phyloP scores from a whole-genome alignment of 805 yeast species.

The Kodamaea lidongshanica region DNA sequence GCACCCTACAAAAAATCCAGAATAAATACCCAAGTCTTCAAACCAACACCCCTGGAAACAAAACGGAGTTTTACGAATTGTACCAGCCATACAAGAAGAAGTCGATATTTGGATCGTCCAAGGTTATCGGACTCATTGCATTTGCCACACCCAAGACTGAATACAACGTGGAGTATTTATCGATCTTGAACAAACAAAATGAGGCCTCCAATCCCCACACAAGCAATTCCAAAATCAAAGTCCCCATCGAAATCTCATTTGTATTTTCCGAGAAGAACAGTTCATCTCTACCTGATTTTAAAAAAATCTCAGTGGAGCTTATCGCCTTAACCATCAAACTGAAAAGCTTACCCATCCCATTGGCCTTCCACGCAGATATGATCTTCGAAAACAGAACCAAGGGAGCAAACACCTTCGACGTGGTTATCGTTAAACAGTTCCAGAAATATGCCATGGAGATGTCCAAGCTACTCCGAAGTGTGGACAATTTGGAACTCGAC shows the following conservation, averaged over 20 bases:
- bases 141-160: constrained; percentile 27
- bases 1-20: constrained; percentile 22
- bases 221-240: constrained; percentile 15
- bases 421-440: constrained; percentile 26
- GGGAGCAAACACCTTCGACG: constrained; percentile 25
- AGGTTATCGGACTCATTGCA: constrained; percentile 28
- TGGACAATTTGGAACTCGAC: constrained; percentile 22
- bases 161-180: constrained; percentile 20
- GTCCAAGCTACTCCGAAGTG: constrained; percentile 17
- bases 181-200: constrained; percentile 18
- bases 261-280: constrained; percentile 16
- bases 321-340: constrained; percentile 27
- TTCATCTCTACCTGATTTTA: constrained; percentile 20
- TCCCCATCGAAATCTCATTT: constrained; percentile 29
- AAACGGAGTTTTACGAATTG: constrained; percentile 20
- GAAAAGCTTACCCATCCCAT: constrained; percentile 28
- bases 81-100: constrained; percentile 26
- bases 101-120: constrained; percentile 24
- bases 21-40: constrained; percentile 16
- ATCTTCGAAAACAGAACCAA: constrained; percentile 26
- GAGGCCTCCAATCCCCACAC: constrained; percentile 15
- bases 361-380: constrained; percentile 31
- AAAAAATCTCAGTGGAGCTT: constrained; percentile 24
- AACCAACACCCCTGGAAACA: constrained; percentile 3
- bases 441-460: constrained; percentile 27